Conservation (phyloP, 345 rosid genomes). For the Reutealis trisperma region DNA sequence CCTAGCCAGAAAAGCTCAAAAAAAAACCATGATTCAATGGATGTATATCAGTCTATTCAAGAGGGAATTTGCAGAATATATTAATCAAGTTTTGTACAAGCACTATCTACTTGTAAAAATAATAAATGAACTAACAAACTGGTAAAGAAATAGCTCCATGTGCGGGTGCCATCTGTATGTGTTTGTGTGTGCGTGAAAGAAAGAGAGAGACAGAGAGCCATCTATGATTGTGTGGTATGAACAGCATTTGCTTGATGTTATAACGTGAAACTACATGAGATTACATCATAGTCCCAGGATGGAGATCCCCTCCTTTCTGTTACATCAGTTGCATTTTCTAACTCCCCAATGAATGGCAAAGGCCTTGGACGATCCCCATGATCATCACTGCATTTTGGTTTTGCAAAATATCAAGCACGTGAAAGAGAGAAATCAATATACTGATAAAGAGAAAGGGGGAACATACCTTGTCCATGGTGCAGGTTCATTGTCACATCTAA, state of each 20-base stretch:
- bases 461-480: conserved; percentile 83
- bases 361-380: conserved; percentile 73
- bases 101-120: too few relatives aligned
- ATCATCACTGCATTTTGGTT: conserved; percentile 20
- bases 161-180: not conserved
- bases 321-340: conserved; percentile 47
- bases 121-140: not conserved
- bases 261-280: conserved; percentile 10
- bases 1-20: not conserved
- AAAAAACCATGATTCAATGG: not conserved
- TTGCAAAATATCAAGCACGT: not conserved
- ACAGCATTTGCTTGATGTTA: not conserved
- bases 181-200: too few relatives aligned
- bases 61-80: too few relatives aligned
- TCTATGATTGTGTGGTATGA: not conserved
- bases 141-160: not conserved
- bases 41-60: too few relatives aligned
- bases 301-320: conserved; percentile 59
- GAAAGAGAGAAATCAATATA: not conserved
- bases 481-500: conserved; percentile 76
- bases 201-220: not conserved
- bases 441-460: too few relatives aligned
- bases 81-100: too few relatives aligned
- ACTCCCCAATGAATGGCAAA: conserved; percentile 54
- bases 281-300: conserved; percentile 78